These are phyloP conservation scores for Ustilago lituana DNA, from an alignment of 1,284 basidiomycete species.

Conservation along the genomic window DNA sequence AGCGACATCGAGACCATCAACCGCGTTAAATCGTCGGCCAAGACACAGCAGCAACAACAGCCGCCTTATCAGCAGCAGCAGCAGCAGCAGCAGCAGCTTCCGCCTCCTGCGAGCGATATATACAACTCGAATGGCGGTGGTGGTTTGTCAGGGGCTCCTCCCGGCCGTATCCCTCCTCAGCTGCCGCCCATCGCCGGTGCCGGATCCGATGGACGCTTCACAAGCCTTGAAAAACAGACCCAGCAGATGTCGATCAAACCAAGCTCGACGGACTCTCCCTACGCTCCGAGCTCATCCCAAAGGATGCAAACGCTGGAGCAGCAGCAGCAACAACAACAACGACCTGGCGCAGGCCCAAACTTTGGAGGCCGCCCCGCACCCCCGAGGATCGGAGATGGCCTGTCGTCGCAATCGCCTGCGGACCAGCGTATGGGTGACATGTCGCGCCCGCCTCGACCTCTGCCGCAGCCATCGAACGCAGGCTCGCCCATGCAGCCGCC, in stretches of 20 bases:
- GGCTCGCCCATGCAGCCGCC: constrained; percentile 31
- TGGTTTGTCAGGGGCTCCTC: constrained; percentile 25
- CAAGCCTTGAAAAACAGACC: constrained; percentile 56
- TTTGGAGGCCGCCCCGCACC: constrained; percentile 38
- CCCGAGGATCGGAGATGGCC: constrained; percentile 21
- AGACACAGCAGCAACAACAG: constrained; percentile 32
- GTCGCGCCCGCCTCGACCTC: constrained; percentile 48
- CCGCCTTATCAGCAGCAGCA: no score
- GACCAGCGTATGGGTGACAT: constrained; percentile 27
- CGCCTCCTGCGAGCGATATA: neutral
- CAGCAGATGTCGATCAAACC: constrained; percentile 52
- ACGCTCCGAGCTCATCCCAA: constrained; percentile 15
- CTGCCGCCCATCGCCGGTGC: constrained; percentile 16
- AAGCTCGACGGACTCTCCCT: constrained; percentile 9
- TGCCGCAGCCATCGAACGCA: constrained; percentile 35
- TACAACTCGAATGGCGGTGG: constrained; percentile 22
- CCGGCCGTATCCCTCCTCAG: constrained; percentile 32
- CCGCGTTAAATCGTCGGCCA: constrained; percentile 57
- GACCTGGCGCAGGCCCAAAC: constrained; percentile 24
- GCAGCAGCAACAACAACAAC: constrained; percentile 33
- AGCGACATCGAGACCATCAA: constrained; percentile 83
- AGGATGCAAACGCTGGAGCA: constrained; percentile 30
- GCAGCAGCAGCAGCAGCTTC: constrained; percentile 13
- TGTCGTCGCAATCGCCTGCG: constrained; percentile 16
- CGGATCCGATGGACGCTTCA: constrained; percentile 26